Evolutionary conservation across 495 filamentous ascomycete species (phyloP), one percentile per base, ranked within the genome.

Genomic region (Cercophora scortea): DNA sequence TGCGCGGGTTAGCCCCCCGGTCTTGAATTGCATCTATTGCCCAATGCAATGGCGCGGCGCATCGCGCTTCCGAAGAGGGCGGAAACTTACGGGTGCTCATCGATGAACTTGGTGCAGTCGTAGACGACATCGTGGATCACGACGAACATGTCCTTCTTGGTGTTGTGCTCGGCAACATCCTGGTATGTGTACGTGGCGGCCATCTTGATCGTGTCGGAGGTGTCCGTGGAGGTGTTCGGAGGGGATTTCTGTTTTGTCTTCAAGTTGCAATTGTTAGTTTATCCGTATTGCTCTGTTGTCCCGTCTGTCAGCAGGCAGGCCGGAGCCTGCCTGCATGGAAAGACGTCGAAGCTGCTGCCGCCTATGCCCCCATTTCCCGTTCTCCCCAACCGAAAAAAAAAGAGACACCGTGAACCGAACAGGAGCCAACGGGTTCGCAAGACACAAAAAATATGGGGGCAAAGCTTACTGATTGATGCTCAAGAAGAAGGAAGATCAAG

Each of bases 101-200:
- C 92, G 52, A 97, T 78, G 74, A 99, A 99, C 65, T 80, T 87
- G 57, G 80, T 79, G 60, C 77, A 68, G 67, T 95, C 84, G 81
- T 96, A 99, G 71, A 99, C 85, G 76, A 94, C 92, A 71, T 96
- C 92, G 77, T 97, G 89, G 62, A 97, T 79, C 51, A 96, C 86
- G 56, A 96, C 58, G 74, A 80, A 94, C 45, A 96, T 79, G 66
- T 97, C 90, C 82, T 96, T 97, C 85, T 97, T 97, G 65, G 82
- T 84, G 73, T 83, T 87, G 78, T 99, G 94, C 65, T 79, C 80
- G 54, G 87, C 77, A 67, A 96, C 82, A 61, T 97, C 89, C 59
- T 83, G 73, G 74, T 87, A 89, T 51, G 91, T 95, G 72, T 85
- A 79, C 9, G 13, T 79, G 55, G 76, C 70, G 59, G 84, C 79